Conservation (phyloP, 164 flowering plant genomes). For the Vitis rupestris region DNA sequence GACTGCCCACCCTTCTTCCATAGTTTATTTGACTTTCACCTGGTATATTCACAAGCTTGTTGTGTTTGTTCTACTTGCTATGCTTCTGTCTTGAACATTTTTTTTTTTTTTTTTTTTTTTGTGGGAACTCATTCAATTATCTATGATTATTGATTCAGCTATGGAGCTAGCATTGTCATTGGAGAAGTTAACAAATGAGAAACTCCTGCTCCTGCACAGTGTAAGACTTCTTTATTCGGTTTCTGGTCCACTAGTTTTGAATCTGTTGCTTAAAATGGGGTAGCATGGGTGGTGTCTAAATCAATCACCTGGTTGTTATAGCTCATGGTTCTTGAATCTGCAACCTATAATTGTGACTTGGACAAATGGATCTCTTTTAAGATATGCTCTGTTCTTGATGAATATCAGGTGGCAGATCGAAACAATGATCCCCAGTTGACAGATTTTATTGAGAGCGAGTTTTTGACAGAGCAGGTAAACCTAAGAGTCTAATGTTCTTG, state of each 20-base stretch:
- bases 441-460: conserved; percentile 41
- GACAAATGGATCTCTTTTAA: too few relatives aligned
- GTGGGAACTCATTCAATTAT: not conserved
- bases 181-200: conserved; percentile 70
- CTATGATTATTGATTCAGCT: conserved; percentile 34
- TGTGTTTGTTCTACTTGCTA: not conserved
- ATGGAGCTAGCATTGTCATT: conserved; percentile 68
- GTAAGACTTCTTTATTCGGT: conserved; percentile 28
- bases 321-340: not conserved
- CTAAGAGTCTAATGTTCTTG: not conserved
- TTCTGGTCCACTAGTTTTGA: not conserved
- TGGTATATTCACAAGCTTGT: not conserved
- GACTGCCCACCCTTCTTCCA: not conserved
- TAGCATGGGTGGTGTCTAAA: not conserved
- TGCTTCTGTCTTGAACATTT: too few relatives aligned
- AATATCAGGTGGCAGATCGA: conserved; percentile 26
- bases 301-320: not conserved
- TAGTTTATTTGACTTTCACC: not conserved
- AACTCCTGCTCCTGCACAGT: conserved; percentile 47
- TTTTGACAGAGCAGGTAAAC: conserved; percentile 33
- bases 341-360: too few relatives aligned
- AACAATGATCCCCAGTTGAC: conserved; percentile 34
- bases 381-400: not conserved
- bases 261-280: not conserved
- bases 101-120: not conserved